A percentile compares a stretch with the other conserved stretches of the same genome.
These are phyloP conservation scores for Nakaseomyces delphensis DNA, from an alignment of 1,139 yeast genomes.

Conservation along the genomic window DNA sequence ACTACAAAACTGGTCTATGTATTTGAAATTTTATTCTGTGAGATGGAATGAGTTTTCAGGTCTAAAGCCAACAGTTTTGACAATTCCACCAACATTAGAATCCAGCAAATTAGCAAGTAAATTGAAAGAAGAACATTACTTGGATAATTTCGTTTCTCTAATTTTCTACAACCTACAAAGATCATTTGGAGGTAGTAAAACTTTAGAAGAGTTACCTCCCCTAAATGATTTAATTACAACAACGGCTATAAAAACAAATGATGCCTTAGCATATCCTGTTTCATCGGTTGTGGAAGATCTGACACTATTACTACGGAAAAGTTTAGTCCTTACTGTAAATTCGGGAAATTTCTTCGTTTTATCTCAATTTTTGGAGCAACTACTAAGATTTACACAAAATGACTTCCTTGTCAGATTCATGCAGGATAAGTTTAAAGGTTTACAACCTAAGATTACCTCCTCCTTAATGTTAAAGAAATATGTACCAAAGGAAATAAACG, in stretches of 20 bases:
- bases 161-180: slow-evolving; percentile 62
- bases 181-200: slow-evolving; percentile 74
- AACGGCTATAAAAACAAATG: slow-evolving; percentile 37
- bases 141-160: slow-evolving; percentile 55
- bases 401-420: slow-evolving; percentile 27
- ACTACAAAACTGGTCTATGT: slow-evolving; percentile 80
- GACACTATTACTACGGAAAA: slow-evolving; percentile 53
- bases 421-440: slow-evolving; percentile 22
- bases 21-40: slow-evolving; percentile 62
- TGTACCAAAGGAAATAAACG: slow-evolving; percentile 11
- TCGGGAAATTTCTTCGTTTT: slow-evolving; percentile 26
- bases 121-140: slow-evolving; percentile 42
- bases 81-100: slow-evolving; percentile 45
- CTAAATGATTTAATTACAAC: slow-evolving; percentile 26
- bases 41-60: slow-evolving; percentile 45
- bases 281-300: slow-evolving; percentile 85
- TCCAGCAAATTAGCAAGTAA: slow-evolving; percentile 58
- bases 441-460: slow-evolving; percentile 23
- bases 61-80: slow-evolving; percentile 21
- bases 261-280: slow-evolving; percentile 41
- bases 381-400: slow-evolving; percentile 26
- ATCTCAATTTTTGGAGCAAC: slow-evolving; percentile 21
- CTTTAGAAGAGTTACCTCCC: slow-evolving; percentile 66
- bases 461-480: slow-evolving; percentile 19
- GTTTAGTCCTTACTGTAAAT: slow-evolving; percentile 26